These are phyloP conservation scores for Colletotrichum sp. DNA, from an alignment of 2,329 filamentous ascomycete species.

Conservation along the genomic window DNA sequence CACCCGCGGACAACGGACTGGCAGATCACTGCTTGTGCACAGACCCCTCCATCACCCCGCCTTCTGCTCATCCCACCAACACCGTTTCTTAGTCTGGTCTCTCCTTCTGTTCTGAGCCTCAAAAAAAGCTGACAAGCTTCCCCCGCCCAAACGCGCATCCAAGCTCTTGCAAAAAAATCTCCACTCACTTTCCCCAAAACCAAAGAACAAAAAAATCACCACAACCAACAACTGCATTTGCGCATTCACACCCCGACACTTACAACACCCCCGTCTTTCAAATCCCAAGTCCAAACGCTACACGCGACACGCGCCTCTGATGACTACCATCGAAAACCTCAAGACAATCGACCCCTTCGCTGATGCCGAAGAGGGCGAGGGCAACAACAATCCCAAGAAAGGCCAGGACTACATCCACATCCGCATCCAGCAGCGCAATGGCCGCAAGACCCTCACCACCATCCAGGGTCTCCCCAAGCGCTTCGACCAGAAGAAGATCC, in stretches of 20 bases:
- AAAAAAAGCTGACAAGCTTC: not conserved
- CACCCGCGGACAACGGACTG: not conserved
- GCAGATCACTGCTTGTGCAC: not conserved
- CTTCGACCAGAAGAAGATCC: constrained; percentile 99
- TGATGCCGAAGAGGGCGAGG: constrained; percentile 25
- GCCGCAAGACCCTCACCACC: constrained; percentile 99
- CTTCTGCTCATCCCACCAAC: not conserved
- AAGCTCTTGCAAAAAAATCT: not conserved
- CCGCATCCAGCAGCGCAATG: constrained; percentile 40
- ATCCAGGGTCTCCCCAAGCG: constrained; percentile 99
- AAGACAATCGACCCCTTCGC: constrained; percentile 26
- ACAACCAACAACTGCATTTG: not conserved
- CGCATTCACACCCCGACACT: not conserved
- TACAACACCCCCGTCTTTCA: not conserved
- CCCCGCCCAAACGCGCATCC: not conserved
- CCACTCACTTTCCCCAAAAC: not conserved
- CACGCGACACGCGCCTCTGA: constrained; percentile 14
- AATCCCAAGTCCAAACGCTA: not conserved
- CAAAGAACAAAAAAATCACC: not conserved
- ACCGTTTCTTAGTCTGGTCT: not conserved
- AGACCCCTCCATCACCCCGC: constrained; percentile 5
- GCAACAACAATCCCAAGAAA: constrained; percentile 20
- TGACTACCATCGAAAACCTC: constrained; percentile 27
- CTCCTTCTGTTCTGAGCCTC: not conserved
- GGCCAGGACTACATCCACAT: constrained; percentile 26